These are phyloP conservation scores for Artemisia annua DNA, from an alignment of 129 eudicot genomes.

Conservation along the genomic window DNA sequence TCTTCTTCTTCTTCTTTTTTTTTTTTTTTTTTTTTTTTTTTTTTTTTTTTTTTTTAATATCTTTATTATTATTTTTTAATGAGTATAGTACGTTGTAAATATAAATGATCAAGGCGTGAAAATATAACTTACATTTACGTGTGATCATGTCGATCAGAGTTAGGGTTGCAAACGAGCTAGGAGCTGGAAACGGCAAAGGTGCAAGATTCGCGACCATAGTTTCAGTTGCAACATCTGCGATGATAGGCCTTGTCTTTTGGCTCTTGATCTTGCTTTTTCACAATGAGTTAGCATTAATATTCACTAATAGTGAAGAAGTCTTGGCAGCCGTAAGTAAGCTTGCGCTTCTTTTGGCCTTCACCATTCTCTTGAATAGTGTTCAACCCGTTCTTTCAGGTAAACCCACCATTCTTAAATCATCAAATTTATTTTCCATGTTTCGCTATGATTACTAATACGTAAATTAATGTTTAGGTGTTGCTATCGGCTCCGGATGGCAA, in stretches of 20 bases:
- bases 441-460: background rate
- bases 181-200: conserved; percentile 85
- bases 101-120: background rate
- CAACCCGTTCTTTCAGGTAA: conserved; percentile 91
- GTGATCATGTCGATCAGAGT: conserved; percentile 48
- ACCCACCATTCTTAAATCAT: background rate
- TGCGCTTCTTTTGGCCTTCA: conserved; percentile 71
- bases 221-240: conserved; percentile 50
- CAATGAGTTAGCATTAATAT: conserved; percentile 63
- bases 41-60: too few species aligned
- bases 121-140: background rate
- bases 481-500: conserved; percentile 98
- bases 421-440: background rate
- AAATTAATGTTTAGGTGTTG: conserved; percentile 53
- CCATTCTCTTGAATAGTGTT: conserved; percentile 77
- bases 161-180: conserved; percentile 86
- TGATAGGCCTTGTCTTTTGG: conserved; percentile 70
- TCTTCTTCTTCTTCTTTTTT: too few species aligned
- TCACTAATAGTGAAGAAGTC: conserved; percentile 51
- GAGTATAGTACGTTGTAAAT: background rate
- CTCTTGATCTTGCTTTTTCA: conserved; percentile 57
- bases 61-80: too few species aligned
- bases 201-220: conserved; percentile 75
- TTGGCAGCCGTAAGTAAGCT: conserved; percentile 53
- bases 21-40: too few species aligned